phyloP scores from a whole-genome alignment of 805 yeast genomes.

The Yamadazyma sp. region DNA sequence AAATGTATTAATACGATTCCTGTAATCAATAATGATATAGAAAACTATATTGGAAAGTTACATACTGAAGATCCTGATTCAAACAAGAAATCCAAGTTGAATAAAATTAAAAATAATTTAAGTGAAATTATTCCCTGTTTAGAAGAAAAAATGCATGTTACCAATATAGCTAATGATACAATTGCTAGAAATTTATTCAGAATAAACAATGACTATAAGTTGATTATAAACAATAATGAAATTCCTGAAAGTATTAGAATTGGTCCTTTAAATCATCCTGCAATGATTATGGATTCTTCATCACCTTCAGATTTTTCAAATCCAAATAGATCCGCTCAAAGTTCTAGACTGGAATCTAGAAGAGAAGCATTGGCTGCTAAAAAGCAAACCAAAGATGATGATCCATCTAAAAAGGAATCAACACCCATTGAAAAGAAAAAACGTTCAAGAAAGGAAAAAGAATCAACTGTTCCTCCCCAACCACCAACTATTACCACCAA shows the following conservation, averaged over 20 bases:
- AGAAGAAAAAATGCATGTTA: constrained; percentile 97
- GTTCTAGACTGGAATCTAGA: constrained; percentile 78
- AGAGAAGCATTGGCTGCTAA: constrained; percentile 92
- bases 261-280: constrained; percentile 87
- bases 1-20: constrained; percentile 81
- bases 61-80: constrained; percentile 11
- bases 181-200: constrained; percentile 66
- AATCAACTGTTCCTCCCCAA: neutral
- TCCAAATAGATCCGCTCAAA: constrained; percentile 57
- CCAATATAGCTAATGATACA: constrained; percentile 83
- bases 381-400: constrained; percentile 51
- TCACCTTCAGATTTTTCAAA: constrained; percentile 39
- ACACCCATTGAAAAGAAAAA: constrained; percentile 18
- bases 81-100: constrained; percentile 6
- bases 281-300: constrained; percentile 64
- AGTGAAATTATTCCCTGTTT: constrained; percentile 83
- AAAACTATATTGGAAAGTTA: constrained; percentile 34
- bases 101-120: constrained; percentile 41
- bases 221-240: constrained; percentile 68
- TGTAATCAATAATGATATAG: constrained; percentile 53
- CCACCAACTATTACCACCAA: neutral
- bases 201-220: constrained; percentile 75
- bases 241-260: constrained; percentile 75
- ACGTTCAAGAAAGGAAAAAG: constrained; percentile 10
- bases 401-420: constrained; percentile 13